Evolutionary conservation across 208 protist genomes (phyloP).

Genomic region (Crithidia expoeki): DNA sequence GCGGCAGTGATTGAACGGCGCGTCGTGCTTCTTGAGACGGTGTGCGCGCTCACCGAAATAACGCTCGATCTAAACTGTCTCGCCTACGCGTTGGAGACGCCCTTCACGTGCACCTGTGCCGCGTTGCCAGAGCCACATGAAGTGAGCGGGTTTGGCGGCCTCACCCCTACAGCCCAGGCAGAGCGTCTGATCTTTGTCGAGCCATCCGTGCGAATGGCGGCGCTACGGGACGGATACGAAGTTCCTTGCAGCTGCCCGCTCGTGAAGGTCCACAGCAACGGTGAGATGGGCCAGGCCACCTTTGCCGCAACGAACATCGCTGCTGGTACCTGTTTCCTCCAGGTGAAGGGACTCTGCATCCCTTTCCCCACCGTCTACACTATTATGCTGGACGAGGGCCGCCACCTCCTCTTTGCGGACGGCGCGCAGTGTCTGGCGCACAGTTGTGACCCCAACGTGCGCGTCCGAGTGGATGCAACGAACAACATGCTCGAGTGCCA

Average conservation of each 20-base stretch:
- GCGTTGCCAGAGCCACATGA: constrained; percentile 30
- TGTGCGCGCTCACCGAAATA: constrained; percentile 64
- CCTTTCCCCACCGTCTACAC: constrained; percentile 76
- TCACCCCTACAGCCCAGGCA: constrained; percentile 37
- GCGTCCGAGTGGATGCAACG: constrained; percentile 60
- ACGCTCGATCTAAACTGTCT: constrained; percentile 76
- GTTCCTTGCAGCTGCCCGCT: constrained; percentile 47
- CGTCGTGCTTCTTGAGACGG: constrained; percentile 59
- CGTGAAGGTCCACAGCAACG: constrained; percentile 57
- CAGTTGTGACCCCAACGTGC: constrained; percentile 84
- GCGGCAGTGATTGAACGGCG: constrained; percentile 60
- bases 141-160: constrained; percentile 59
- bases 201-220: constrained; percentile 49
- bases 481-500: constrained; percentile 78
- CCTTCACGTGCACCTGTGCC: constrained; percentile 60
- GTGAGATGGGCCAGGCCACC: constrained; percentile 63
- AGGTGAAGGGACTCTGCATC: constrained; percentile 62
- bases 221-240: constrained; percentile 52
- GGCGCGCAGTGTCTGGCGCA: constrained; percentile 82
- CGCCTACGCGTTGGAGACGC: constrained; percentile 51
- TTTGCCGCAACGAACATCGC: constrained; percentile 58
- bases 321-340: constrained; percentile 61
- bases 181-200: constrained; percentile 53
- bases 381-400: constrained; percentile 60
- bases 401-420: constrained; percentile 75